These are phyloP conservation scores for Discostella stelligera DNA, from an alignment of 352 stramenopile species.

Conservation along the genomic window DNA sequence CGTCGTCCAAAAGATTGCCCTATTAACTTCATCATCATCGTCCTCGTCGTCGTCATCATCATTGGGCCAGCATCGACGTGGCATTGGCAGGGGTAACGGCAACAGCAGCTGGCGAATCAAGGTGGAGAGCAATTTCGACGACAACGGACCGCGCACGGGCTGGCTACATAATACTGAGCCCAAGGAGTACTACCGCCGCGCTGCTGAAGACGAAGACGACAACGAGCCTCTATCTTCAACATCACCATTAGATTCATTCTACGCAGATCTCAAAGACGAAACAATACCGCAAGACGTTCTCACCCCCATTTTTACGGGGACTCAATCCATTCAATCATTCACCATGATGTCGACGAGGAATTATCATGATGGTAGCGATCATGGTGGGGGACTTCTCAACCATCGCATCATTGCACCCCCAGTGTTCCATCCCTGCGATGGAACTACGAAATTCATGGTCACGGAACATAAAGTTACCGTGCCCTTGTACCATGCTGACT, in stretches of 20 bases:
- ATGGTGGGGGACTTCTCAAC: slow-evolving; percentile 45
- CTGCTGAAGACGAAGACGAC: background rate
- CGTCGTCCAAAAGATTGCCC: no score
- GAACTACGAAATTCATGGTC: slow-evolving; percentile 54
- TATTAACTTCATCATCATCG: no score
- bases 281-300: no score
- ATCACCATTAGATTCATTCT: background rate
- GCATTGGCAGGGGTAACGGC: background rate
- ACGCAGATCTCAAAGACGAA: no score
- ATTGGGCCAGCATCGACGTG: no score
- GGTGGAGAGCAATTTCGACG: slow-evolving; percentile 5
- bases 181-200: slow-evolving; percentile 13
- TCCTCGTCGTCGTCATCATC: no score
- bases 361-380: no score
- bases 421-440: slow-evolving; percentile 62
- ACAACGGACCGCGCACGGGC: slow-evolving; percentile 57
- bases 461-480: slow-evolving; percentile 76
- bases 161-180: slow-evolving; percentile 78
- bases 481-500: slow-evolving; percentile 51
- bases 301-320: no score
- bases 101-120: background rate
- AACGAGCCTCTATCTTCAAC: background rate
- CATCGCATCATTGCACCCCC: slow-evolving; percentile 73
- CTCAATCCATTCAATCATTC: background rate
- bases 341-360: no score